A percentile compares a stretch with the other conserved stretches of the same genome.
These are phyloP conservation scores for Coffea humblotiana DNA, from an alignment of 305 asterid genomes.

Conservation along the genomic window DNA sequence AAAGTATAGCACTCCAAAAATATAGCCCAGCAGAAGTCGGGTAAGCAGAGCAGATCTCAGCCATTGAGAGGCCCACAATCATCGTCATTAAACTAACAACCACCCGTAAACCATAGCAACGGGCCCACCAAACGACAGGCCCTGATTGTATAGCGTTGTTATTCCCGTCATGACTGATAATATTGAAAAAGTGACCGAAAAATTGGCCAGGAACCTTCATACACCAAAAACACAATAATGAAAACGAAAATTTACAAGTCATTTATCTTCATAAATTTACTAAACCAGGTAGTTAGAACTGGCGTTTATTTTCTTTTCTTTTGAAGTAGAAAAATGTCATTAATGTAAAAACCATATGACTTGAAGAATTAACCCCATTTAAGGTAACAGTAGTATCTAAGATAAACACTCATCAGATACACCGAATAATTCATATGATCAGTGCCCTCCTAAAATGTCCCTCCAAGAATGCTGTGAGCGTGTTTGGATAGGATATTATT, in stretches of 20 bases:
- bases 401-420: too few species aligned
- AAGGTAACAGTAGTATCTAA: too few species aligned
- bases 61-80: conserved; percentile 50
- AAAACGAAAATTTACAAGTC: neutral
- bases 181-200: conserved; percentile 55
- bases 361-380: too few species aligned
- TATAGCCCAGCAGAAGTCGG: conserved; percentile 66
- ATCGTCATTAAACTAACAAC: conserved; percentile 50
- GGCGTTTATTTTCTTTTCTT: too few species aligned
- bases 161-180: conserved; percentile 53
- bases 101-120: conserved; percentile 55
- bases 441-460: too few species aligned
- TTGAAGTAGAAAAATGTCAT: too few species aligned
- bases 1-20: conserved; percentile 57
- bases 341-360: too few species aligned
- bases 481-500: too few species aligned
- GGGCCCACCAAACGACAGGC: conserved; percentile 61
- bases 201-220: conserved; percentile 48
- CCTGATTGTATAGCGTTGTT: conserved; percentile 52
- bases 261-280: neutral
- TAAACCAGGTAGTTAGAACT: neutral
- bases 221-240: conserved; percentile 1
- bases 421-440: too few species aligned
- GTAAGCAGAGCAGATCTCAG: conserved; percentile 66
- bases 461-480: too few species aligned